Evolutionary conservation across 805 yeast species (phyloP).

Genomic region (Dipodascus geniculatus): DNA sequence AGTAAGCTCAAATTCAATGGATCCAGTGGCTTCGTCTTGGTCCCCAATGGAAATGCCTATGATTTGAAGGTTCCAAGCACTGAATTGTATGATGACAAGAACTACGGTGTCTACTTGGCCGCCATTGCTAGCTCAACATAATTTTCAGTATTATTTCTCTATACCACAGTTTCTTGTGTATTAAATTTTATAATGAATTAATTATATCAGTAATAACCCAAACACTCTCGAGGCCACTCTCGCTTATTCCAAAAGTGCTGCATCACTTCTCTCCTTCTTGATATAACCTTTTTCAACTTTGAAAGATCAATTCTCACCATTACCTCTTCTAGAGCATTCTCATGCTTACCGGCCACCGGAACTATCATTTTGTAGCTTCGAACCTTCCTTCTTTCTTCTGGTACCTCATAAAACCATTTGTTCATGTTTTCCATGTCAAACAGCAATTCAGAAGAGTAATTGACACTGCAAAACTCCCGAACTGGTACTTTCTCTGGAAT

Average conservation of each 20-base stretch:
- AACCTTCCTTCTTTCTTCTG: not conserved
- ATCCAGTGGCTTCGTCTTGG: not conserved
- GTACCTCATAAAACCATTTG: not conserved
- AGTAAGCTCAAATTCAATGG: too few relatives aligned
- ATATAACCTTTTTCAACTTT: too few relatives aligned
- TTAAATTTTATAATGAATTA: too few relatives aligned
- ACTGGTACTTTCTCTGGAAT: not conserved
- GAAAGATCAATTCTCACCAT: not conserved
- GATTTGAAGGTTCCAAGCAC: not conserved
- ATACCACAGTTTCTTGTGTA: not conserved
- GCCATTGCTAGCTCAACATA: too few relatives aligned
- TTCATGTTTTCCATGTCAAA: not conserved
- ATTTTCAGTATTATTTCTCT: too few relatives aligned
- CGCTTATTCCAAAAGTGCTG: not conserved
- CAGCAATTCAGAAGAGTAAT: not conserved
- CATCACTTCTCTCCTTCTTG: not conserved
- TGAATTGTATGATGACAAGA: not conserved
- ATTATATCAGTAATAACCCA: not conserved
- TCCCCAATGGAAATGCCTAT: not conserved
- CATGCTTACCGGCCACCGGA: not conserved
- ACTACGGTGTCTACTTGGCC: not conserved
- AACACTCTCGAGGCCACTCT: not conserved
- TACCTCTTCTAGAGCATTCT: not conserved
- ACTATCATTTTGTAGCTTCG: not conserved
- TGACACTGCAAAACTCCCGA: not conserved